These are phyloP conservation scores for Noccaea bulbosa DNA, from an alignment of 345 rosid genomes.

Conservation along the genomic window DNA sequence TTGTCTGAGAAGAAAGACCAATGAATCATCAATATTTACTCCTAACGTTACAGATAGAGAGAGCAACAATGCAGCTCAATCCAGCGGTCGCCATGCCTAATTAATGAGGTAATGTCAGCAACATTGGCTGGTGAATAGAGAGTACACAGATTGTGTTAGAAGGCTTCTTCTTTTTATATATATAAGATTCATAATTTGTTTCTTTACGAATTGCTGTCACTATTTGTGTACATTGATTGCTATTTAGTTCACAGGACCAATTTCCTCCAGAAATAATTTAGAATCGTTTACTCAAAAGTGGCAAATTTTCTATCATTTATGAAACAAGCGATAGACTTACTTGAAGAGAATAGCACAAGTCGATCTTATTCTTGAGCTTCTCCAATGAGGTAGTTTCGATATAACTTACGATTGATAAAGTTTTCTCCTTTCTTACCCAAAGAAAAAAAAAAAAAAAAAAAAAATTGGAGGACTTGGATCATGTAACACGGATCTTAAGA, in stretches of 20 bases:
- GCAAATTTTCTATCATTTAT: background rate
- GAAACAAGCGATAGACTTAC: constrained; percentile 41
- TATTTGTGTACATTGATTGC: constrained; percentile 37
- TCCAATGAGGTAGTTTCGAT: constrained; percentile 83
- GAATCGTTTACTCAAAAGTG: too few relatives aligned
- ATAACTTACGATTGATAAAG: constrained; percentile 81
- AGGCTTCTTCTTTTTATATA: constrained; percentile 20
- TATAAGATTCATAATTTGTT: constrained; percentile 15
- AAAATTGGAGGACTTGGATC: too few relatives aligned
- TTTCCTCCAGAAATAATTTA: background rate
- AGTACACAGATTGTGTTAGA: constrained; percentile 30
- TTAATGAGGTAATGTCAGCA: constrained; percentile 30
- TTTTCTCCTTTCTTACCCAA: constrained; percentile 90
- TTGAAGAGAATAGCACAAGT: constrained; percentile 94
- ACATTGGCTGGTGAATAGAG: constrained; percentile 26
- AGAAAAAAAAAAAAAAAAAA: constrained; percentile 37
- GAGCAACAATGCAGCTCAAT: constrained; percentile 28
- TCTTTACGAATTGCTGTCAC: constrained; percentile 23
- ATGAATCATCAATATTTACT: constrained; percentile 27
- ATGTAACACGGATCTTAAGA: too few relatives aligned
- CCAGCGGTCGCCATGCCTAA: background rate
- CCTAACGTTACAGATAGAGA: constrained; percentile 33
- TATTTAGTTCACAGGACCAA: constrained; percentile 1
- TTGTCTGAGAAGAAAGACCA: constrained; percentile 40
- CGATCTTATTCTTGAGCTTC: constrained; percentile 70